phyloP scores from a whole-genome alignment of 2,329 filamentous ascomycete species.

The Gnomoniopsis smithogilvyi region DNA sequence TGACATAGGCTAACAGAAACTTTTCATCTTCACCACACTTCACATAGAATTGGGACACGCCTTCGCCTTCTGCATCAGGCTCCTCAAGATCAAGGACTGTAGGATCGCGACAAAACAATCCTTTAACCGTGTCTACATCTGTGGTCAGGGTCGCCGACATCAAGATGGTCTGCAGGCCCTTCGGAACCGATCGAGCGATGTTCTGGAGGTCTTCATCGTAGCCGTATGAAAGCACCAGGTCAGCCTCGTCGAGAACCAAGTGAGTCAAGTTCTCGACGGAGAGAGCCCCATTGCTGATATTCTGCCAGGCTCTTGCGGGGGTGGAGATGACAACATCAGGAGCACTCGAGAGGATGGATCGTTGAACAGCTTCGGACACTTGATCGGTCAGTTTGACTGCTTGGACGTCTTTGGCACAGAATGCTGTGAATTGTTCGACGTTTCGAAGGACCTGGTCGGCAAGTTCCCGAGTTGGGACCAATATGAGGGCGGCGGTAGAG shows the following conservation, averaged over 20 bases:
- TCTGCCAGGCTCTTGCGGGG: constrained; percentile 76
- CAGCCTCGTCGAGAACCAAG: constrained; percentile 90
- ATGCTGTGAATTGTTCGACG: constrained; percentile 72
- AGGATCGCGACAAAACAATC: constrained; percentile 79
- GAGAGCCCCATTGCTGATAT: constrained; percentile 70
- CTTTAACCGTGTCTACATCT: constrained; percentile 82
- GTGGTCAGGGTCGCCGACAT: constrained; percentile 91
- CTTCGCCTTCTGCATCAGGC: constrained; percentile 70
- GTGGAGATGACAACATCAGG: constrained; percentile 92
- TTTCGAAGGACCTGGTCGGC: constrained; percentile 85
- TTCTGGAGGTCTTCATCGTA: constrained; percentile 87
- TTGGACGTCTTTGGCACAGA: constrained; percentile 80
- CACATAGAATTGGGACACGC: constrained; percentile 83
- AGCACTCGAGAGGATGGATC: constrained; percentile 77
- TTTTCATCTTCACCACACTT: constrained; percentile 96
- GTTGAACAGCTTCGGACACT: constrained; percentile 83
- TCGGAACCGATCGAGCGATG: constrained; percentile 73
- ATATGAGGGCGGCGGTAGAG: constrained; percentile 72
- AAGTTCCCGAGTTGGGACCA: constrained; percentile 92
- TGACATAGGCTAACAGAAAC: constrained; percentile 86
- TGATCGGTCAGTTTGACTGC: constrained; percentile 87
- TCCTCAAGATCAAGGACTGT: constrained; percentile 80
- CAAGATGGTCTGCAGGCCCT: constrained; percentile 83
- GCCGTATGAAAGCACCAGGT: constrained; percentile 89
- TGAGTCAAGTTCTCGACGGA: constrained; percentile 69